Percentiles rank a stretch among this genome's conserved stretches.
Evolutionary conservation across 805 yeast species (phyloP).

Genomic region (Scheffersomyces stipitis): DNA sequence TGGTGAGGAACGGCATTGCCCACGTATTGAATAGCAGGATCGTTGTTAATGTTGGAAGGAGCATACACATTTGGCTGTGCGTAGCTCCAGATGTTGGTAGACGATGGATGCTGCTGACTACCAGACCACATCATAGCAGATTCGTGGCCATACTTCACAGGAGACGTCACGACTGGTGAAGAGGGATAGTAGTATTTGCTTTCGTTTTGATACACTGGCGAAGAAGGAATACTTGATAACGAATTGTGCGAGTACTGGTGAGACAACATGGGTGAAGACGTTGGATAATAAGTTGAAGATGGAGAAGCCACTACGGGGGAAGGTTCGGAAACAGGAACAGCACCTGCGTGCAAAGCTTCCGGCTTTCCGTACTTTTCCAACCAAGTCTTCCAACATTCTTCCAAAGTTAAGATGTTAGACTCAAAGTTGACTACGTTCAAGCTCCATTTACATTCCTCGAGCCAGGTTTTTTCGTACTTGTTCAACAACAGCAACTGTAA

Average conservation of each 20-base stretch:
- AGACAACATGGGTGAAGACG: constrained; percentile 8
- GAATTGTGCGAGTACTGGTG: constrained; percentile 2
- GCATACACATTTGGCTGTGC: constrained; percentile 19
- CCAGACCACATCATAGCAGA: constrained; percentile 9
- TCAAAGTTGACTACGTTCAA: constrained; percentile 44
- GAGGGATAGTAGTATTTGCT: constrained; percentile 16
- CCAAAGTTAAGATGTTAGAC: constrained; percentile 38
- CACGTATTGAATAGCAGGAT: constrained; percentile 21
- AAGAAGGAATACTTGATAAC: constrained; percentile 17
- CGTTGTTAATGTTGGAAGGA: constrained; percentile 10
- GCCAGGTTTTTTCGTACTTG: constrained; percentile 69
- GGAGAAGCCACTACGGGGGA: constrained; percentile 5
- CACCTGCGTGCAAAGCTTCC: constrained; percentile 2
- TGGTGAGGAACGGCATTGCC: constrained; percentile 10
- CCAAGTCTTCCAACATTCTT: constrained; percentile 48
- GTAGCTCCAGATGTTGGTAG: constrained; percentile 24
- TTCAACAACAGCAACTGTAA: constrained; percentile 62
- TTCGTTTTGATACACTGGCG: constrained; percentile 15
- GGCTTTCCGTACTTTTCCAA: constrained; percentile 28
- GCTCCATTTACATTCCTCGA: constrained; percentile 59
- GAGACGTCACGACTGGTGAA: constrained; percentile 31
- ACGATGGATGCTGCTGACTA: constrained; percentile 3
- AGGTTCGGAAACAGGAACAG: constrained; percentile 1
- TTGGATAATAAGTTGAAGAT: constrained; percentile 5
- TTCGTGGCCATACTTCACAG: constrained; percentile 15